Conservation (phyloP, 805 yeast genomes). For the Pichia cephalocereana region DNA sequence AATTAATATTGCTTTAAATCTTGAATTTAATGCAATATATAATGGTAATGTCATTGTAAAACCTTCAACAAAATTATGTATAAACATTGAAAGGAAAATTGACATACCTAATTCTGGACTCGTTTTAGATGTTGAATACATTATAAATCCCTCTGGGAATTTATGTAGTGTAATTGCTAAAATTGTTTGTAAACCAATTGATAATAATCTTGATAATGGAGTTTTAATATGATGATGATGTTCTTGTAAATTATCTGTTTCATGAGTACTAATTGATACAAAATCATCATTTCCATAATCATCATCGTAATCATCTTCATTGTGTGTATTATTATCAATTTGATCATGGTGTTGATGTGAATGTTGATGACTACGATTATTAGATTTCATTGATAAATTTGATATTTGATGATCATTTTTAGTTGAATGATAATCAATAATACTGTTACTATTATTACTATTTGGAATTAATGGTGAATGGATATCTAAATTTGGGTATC, state of each 20-base stretch:
- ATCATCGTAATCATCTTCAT: neutral
- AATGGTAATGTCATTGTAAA: constrained; percentile 89
- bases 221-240: constrained; percentile 73
- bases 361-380: neutral
- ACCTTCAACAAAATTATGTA: constrained; percentile 92
- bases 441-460: neutral
- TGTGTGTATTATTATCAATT: neutral
- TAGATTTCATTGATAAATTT: neutral
- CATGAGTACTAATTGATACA: constrained; percentile 3
- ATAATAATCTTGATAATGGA: constrained; percentile 65
- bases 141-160: constrained; percentile 90
- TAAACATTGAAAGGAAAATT: constrained; percentile 73
- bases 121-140: constrained; percentile 65
- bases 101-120: constrained; percentile 66
- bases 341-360: neutral
- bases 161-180: constrained; percentile 84
- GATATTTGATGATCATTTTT: neutral
- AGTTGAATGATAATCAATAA: neutral
- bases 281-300: neutral
- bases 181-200: constrained; percentile 87
- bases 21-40: constrained; percentile 61
- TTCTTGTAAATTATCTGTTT: constrained; percentile 1
- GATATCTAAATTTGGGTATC: constrained; percentile 24
- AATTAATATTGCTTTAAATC: constrained; percentile 52
- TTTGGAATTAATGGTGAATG: constrained; percentile 22